Conservation (phyloP, 2,329 filamentous ascomycete genomes). For the Pseudogymnoascus sp. region DNA sequence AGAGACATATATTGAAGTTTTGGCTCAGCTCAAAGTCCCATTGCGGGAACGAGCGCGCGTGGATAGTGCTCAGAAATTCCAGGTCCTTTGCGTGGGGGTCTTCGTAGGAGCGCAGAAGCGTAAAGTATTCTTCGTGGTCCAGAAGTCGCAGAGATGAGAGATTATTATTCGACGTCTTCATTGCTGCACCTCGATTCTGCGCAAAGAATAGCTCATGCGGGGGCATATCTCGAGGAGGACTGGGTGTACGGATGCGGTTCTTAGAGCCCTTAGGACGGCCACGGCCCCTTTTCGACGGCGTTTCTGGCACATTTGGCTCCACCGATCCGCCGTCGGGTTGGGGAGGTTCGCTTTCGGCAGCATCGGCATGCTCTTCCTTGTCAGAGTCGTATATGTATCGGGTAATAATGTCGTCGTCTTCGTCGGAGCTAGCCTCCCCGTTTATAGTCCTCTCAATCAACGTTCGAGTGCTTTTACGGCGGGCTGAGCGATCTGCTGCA, state of each 20-base stretch:
- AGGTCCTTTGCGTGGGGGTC: conserved; percentile 67
- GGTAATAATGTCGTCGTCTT: conserved; percentile 60
- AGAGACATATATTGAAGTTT: conserved; percentile 82
- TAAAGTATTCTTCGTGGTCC: conserved; percentile 88
- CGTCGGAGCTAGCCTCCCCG: conserved; percentile 61
- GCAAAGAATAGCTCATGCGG: conserved; percentile 90
- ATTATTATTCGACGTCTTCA: conserved; percentile 82
- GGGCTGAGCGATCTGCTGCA: conserved; percentile 70
- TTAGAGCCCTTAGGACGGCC: conserved; percentile 41
- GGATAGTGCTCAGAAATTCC: conserved; percentile 63
- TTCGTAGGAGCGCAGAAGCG: conserved; percentile 49
- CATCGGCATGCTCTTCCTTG: conserved; percentile 36
- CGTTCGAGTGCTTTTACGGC: conserved; percentile 72
- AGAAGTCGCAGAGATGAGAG: conserved; percentile 67
- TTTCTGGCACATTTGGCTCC: conserved; percentile 30
- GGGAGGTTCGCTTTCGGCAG: conserved; percentile 25
- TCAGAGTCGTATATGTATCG: conserved; percentile 59
- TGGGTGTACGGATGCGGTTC: conserved; percentile 45
- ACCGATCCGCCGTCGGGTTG: conserved; percentile 12
- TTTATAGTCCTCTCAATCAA: conserved; percentile 65
- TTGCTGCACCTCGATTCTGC: conserved; percentile 74
- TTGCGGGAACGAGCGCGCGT: conserved; percentile 76
- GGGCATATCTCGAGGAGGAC: conserved; percentile 67
- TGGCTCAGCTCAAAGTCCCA: conserved; percentile 87
- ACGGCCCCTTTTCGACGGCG: conserved; percentile 45